Evolutionary conservation across 2,329 filamentous ascomycete species (phyloP), one percentile per base, ranked within the genome.

Genomic region (Arthrobotrys pseudoclavata): DNA sequence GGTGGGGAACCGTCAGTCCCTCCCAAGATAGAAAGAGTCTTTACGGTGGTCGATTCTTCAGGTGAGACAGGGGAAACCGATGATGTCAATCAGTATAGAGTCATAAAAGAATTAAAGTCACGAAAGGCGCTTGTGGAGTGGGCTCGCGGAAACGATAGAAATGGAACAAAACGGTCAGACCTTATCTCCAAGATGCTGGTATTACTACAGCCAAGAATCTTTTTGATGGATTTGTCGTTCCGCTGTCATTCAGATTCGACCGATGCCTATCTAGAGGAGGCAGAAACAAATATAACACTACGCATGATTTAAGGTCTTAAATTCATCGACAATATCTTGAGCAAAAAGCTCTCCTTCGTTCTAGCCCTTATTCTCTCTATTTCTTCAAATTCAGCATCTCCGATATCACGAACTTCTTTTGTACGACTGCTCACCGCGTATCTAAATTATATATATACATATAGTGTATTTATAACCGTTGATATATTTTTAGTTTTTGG

Each of bases 221-320:
- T 75, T 50, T 55, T 75, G 5, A 67, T 75, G 70, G 62, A 68
- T 48, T 45, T 75, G 4, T 57, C 50, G 1, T 75, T 57, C 52
- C 9, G 22, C 9, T 75, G 62, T 22, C 70, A 75, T 50, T 45
- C 62, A 1, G 70, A 75, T 40, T 68, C 62, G n/a, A 60, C 69
- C 22, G 53, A 57, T 15, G 53, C 53, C n/a, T 57, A 22, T 40
- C 18, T 57, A 13, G 31, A 29, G 29, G 18, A 57, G 10, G 12
- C n/a, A 12, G 29, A 9, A 2, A 40, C 13, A 6, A 24, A 0
- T 4, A 40, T 57, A 15, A 31, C n/a, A 0, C 13, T 57, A 7
- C 53, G 53, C 1, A 15, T 57, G 31, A 37, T 57, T 13, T 57
- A 57, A 42, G 13, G 13, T 42, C 13, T n/a, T 7, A 18, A 4